phyloP scores from a whole-genome alignment of 306 rosid genomes.

The Dalbergia cochinchinensis region DNA sequence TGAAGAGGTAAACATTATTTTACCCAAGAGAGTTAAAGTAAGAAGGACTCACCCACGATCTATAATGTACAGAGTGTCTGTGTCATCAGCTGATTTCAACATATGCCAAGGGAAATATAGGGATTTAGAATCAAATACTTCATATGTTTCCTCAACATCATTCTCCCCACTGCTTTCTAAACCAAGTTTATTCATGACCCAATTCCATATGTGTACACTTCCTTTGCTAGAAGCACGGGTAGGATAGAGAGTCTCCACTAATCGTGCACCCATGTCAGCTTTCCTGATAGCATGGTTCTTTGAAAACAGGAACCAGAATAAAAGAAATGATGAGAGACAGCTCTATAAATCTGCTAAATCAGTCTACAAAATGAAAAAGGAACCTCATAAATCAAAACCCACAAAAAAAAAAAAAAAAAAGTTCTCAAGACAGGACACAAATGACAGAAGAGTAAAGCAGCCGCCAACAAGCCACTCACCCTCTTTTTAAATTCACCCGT shows the following conservation, averaged over 20 bases:
- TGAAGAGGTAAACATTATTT: neutral
- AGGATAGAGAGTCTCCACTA: slow-evolving; percentile 80
- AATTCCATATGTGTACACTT: slow-evolving; percentile 62
- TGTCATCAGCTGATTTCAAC: slow-evolving; percentile 70
- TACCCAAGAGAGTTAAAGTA: slow-evolving; percentile 8
- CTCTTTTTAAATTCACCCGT: slow-evolving; percentile 13
- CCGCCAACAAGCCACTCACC: slow-evolving; percentile 12
- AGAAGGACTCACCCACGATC: slow-evolving; percentile 69
- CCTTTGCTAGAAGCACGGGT: slow-evolving; percentile 51
- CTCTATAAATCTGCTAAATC: slow-evolving; percentile 5
- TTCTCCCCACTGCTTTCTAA: slow-evolving; percentile 53
- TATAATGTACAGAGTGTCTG: slow-evolving; percentile 60
- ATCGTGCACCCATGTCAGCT: slow-evolving; percentile 76
- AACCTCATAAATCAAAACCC: neutral
- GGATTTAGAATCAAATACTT: slow-evolving; percentile 60
- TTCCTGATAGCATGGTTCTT: slow-evolving; percentile 95
- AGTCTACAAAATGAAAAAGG: slow-evolving; percentile 8
- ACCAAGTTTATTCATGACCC: slow-evolving; percentile 76
- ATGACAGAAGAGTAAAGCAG: slow-evolving; percentile 21
- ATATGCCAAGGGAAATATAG: slow-evolving; percentile 91
- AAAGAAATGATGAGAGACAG: slow-evolving; percentile 43
- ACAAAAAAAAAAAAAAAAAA: neutral
- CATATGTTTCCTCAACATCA: slow-evolving; percentile 53
- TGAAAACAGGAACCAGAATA: slow-evolving; percentile 49
- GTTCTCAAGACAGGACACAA: neutral